Evolutionary conservation across 2,329 filamentous ascomycete genomes (phyloP), one percentile per base, ranked within the genome.

Genomic region (Beauveria sp.): DNA sequence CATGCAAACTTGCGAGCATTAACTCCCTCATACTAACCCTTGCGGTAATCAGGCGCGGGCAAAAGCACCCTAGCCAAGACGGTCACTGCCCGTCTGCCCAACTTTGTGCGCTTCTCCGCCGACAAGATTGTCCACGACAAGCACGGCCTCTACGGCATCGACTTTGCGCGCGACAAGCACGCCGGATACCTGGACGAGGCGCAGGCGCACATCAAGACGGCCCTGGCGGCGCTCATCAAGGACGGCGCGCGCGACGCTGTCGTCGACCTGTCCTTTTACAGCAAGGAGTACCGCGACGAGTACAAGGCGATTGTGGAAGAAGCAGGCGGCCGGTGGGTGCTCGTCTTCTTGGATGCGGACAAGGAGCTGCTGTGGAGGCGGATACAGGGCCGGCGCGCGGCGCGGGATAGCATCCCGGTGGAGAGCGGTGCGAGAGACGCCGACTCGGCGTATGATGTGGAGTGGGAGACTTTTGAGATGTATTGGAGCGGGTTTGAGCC

Each of bases 181-280:
- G 45, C 34, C 14, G 40, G 42, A 1, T 60, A 60, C 26, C 51
- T 50, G 16, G 61, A 60, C 2, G 61, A 60, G n/a, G 61, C 56
- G 34, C 56, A 55, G 16, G 45, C n/a, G 18, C 43, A 30, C 2
- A 51, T 63, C 34, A 55, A 56, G 52, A 57, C 51, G n/a, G 53
- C 57, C 2, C 49, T 70, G 3, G 45, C 46, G 12, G 26, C 38
- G 5, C 61, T 70, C 0, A 42, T 67, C 1, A 42, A 65, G 8
- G 62, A 64, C 34, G 62, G 63, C 4, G 40, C 58, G 1, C 64
- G 49, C 5, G 67, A 73, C 47, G 61, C 71, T n/a, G 64, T 73
- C 1, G 57, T 73, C 8, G 73, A 74, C 46, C 61, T 70, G 2
- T 70, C 71, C 0, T 71, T 73, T 60, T 74, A 69, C 49, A 66